Conservation (phyloP, 345 rosid genomes). For the Capsella bursapastoris region DNA sequence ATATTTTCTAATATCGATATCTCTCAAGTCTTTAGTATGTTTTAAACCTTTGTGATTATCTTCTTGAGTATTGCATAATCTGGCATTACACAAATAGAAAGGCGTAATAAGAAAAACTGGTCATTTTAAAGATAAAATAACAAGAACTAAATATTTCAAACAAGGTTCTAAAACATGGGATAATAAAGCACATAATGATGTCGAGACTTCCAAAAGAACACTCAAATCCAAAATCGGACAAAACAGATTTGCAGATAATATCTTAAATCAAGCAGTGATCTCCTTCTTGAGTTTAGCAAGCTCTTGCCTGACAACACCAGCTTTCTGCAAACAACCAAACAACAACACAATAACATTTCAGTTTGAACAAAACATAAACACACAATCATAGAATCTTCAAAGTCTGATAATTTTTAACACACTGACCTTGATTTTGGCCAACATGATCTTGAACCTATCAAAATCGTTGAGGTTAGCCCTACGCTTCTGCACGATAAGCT, state of each 20-base stretch:
- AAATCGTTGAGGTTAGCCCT: conserved; percentile 79
- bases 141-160: no score
- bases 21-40: no score
- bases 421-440: conserved; percentile 78
- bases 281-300: conserved; percentile 60
- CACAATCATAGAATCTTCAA: background rate
- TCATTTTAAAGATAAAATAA: no score
- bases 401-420: background rate
- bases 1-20: no score
- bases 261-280: conserved; percentile 39
- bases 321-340: conserved; percentile 45
- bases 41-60: no score
- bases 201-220: conserved; percentile 22
- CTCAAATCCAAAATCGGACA: conserved; percentile 23
- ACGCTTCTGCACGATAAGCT: conserved; percentile 68
- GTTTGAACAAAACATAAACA: background rate
- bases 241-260: conserved; percentile 5
- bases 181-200: background rate
- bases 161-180: conserved; percentile 29
- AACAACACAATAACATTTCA: background rate
- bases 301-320: conserved; percentile 61
- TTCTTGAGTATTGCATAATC: no score
- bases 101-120: no score
- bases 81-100: no score
- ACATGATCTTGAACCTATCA: conserved; percentile 83